A percentile compares a stretch with the other conserved stretches of the same genome.
phyloP scores from a whole-genome alignment of 2,329 filamentous ascomycete genomes.

The Talaromyces sp. region DNA sequence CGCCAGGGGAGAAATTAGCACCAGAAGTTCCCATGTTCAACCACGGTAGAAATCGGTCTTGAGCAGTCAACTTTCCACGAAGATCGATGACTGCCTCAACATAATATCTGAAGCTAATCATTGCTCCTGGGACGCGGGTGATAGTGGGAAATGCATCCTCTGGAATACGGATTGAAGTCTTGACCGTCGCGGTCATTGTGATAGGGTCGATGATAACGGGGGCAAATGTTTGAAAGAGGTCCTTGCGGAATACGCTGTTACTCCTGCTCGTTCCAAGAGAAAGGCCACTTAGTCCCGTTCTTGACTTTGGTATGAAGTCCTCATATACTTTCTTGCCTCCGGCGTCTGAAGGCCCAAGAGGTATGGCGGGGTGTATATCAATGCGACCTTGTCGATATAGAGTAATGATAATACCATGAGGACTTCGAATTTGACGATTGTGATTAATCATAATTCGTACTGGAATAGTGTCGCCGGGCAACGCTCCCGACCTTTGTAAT shows the following conservation, averaged over 20 bases:
- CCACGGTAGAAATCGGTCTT: constrained; percentile 62
- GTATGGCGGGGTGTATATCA: constrained; percentile 67
- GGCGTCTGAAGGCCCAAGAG: constrained; percentile 60
- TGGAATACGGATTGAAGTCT: constrained; percentile 78
- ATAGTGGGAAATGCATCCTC: constrained; percentile 93
- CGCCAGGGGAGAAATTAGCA: constrained; percentile 43
- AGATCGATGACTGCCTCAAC: constrained; percentile 91
- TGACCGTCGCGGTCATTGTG: constrained; percentile 74
- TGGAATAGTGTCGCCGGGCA: constrained; percentile 79
- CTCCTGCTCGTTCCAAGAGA: constrained; percentile 83
- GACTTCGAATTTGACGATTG: constrained; percentile 82
- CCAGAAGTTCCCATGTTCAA: constrained; percentile 50
- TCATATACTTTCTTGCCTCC: constrained; percentile 70
- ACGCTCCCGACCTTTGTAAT: constrained; percentile 73
- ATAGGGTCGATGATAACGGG: constrained; percentile 83
- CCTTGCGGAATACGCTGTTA: constrained; percentile 91
- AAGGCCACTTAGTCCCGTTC: constrained; percentile 79
- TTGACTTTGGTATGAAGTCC: constrained; percentile 82
- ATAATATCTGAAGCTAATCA: constrained; percentile 94
- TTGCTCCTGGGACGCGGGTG: constrained; percentile 78
- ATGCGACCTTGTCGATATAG: constrained; percentile 88
- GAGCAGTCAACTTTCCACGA: constrained; percentile 77
- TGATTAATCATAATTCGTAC: constrained; percentile 81
- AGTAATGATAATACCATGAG: constrained; percentile 89
- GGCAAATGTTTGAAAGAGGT: constrained; percentile 82